Evolutionary conservation across 306 rosid species (phyloP), one percentile per base, ranked within the genome.

Genomic region (Rosa rugosa): DNA sequence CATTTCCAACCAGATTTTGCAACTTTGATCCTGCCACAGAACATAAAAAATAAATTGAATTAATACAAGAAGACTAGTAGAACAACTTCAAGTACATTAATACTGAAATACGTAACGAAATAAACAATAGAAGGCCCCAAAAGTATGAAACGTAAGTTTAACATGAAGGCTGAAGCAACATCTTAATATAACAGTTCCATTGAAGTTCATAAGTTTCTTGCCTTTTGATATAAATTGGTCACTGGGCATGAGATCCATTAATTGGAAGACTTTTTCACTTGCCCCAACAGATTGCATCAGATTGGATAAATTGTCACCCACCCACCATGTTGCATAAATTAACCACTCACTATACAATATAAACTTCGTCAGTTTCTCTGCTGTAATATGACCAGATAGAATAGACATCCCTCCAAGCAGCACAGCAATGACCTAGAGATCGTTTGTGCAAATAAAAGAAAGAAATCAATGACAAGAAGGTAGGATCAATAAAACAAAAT

Each of bases 271-370:
- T 81, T 95, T 95, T 85, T 95, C 99, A 80, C 98, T 92, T 56
- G 99, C 99, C 75, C 99, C 99, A 73, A 95, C 93, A 65, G 99
- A 95, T 78, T 95, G 98, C 98, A 95, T 95, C 88, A 95, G 87
- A 80, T 87, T 83, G 82, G 98, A 95, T 81, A 95, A 41, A 84
- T 90, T 91, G 87, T 95, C 98, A 63, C 99, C 99, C 69, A 95
- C 98, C 98, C 91, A 92, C 99, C 98, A 95, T 80, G 98, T 95
- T 90, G 99, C 90, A 86, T 86, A 91, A 88, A 95, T 92, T 69
- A 95, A 75, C 98, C 96, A 91, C 90, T 95, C 97, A 62, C 99
- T 91, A 85, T 95, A 95, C 79, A 92, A 86, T 83, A 95, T 87
- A 80, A 92, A 92, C 87, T 95, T 95, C 7, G 99, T 95, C 77